phyloP scores from a whole-genome alignment of 2,329 filamentous ascomycete genomes.

The Paecilomyces formosus region DNA sequence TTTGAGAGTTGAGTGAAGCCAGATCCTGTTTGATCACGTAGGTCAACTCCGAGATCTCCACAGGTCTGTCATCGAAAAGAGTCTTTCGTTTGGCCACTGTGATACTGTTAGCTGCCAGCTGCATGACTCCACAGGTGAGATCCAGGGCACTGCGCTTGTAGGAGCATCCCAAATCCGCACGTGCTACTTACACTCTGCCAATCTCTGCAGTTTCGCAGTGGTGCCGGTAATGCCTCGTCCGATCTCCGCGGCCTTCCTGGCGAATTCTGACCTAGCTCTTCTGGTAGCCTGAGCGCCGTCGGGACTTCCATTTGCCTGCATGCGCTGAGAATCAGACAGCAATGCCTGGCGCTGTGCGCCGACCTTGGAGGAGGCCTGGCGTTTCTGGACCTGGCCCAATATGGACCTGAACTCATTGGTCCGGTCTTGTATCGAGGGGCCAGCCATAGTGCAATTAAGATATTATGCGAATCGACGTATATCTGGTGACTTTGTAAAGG shows the following conservation, averaged over 20 bases:
- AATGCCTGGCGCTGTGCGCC: slow-evolving; percentile 75
- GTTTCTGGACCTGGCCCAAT: slow-evolving; percentile 74
- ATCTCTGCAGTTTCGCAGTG: slow-evolving; percentile 88
- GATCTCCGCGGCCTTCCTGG: slow-evolving; percentile 82
- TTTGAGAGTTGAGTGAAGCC: slow-evolving; percentile 76
- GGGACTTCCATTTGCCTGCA: slow-evolving; percentile 52
- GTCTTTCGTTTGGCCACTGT: slow-evolving; percentile 90
- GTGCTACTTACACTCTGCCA: slow-evolving; percentile 63
- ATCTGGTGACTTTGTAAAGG: background rate
- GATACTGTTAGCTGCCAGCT: slow-evolving; percentile 1
- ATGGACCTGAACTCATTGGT: slow-evolving; percentile 93
- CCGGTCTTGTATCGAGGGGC: slow-evolving; percentile 83
- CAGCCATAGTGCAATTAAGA: slow-evolving; percentile 39
- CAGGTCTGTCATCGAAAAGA: slow-evolving; percentile 90
- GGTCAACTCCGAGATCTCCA: slow-evolving; percentile 94
- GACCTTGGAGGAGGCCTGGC: slow-evolving; percentile 67
- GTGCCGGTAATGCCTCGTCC: slow-evolving; percentile 85
- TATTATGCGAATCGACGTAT: background rate
- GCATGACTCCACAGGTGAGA: background rate
- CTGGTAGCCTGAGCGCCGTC: slow-evolving; percentile 41
- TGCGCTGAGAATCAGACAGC: slow-evolving; percentile 60
- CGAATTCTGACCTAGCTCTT: slow-evolving; percentile 75
- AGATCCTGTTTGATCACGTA: slow-evolving; percentile 98
- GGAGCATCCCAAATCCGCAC: background rate
- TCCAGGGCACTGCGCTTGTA: background rate